A percentile compares a stretch with the other conserved stretches of the same genome.
Conservation (phyloP, 345 rosid species). For the Moringa oleifera region DNA sequence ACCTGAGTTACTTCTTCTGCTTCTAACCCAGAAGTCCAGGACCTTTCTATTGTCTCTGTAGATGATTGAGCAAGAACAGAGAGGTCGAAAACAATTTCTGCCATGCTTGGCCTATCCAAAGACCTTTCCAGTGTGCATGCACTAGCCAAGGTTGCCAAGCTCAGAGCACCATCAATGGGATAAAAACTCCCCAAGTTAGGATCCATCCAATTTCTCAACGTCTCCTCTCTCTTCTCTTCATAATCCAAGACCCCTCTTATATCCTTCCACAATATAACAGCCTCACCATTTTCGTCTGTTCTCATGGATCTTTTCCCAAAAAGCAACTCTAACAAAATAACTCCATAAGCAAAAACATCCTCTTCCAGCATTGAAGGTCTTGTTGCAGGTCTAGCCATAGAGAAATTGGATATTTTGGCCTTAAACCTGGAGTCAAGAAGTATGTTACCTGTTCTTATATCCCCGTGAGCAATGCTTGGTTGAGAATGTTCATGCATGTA, state of each 20-base stretch:
- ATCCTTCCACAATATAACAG: slow-evolving; percentile 37
- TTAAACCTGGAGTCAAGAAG: slow-evolving; percentile 45
- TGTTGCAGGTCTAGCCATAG: slow-evolving; percentile 33
- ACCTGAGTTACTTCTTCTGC: slow-evolving; percentile 33
- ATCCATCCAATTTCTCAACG: slow-evolving; percentile 42
- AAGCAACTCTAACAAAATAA: slow-evolving; percentile 53
- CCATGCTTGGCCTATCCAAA: slow-evolving; percentile 54
- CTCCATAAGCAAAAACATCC: slow-evolving; percentile 57
- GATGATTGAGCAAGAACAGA: slow-evolving; percentile 38
- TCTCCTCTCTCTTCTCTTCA: slow-evolving; percentile 35
- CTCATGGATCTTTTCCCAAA: slow-evolving; percentile 47
- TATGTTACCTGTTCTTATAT: slow-evolving; percentile 46
- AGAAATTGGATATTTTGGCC: slow-evolving; percentile 60
- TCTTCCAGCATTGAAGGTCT: slow-evolving; percentile 33
- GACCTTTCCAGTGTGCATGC: slow-evolving; percentile 45
- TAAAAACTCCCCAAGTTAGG: slow-evolving; percentile 44
- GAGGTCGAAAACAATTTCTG: slow-evolving; percentile 54
- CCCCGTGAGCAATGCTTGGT: slow-evolving; percentile 50
- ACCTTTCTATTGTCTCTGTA: slow-evolving; percentile 29
- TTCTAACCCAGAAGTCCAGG: slow-evolving; percentile 34
- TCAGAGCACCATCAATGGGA: slow-evolving; percentile 41
- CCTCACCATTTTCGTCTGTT: slow-evolving; percentile 41
- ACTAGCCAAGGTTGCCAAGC: slow-evolving; percentile 42
- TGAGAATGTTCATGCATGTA: slow-evolving; percentile 59
- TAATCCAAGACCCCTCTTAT: slow-evolving; percentile 29